These are phyloP conservation scores for barley (Hordeum vulgare) DNA, from an alignment of 176 grass and related monocot genomes.

Conservation along the genomic window DNA sequence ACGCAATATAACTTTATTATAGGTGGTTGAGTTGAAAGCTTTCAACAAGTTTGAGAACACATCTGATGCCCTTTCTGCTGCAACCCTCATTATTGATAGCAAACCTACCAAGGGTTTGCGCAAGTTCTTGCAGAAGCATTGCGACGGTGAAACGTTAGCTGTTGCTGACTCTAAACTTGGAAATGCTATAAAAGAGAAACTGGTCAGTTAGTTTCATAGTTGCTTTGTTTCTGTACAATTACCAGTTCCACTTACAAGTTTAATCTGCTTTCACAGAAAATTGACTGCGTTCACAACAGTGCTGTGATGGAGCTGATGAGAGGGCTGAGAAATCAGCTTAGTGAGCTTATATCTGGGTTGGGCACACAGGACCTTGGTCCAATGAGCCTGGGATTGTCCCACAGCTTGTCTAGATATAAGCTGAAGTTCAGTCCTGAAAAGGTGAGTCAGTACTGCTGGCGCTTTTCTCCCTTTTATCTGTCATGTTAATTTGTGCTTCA, in stretches of 20 bases:
- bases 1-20: neutral
- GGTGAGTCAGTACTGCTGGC: slow-evolving; percentile 23
- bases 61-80: slow-evolving; percentile 63
- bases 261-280: slow-evolving; percentile 54
- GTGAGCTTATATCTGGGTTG: slow-evolving; percentile 82
- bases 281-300: slow-evolving; percentile 86
- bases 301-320: slow-evolving; percentile 94
- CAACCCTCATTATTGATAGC: slow-evolving; percentile 69
- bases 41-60: slow-evolving; percentile 94
- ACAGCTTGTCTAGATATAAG: slow-evolving; percentile 94
- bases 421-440: slow-evolving; percentile 97
- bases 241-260: neutral
- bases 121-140: slow-evolving; percentile 78
- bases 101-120: slow-evolving; percentile 71
- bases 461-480: neutral
- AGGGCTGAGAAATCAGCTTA: slow-evolving; percentile 75
- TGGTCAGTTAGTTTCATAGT: slow-evolving; percentile 31
- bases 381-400: slow-evolving; percentile 86
- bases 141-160: slow-evolving; percentile 70
- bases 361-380: slow-evolving; percentile 79
- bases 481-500: neutral
- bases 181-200: slow-evolving; percentile 88
- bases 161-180: slow-evolving; percentile 94
- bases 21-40: slow-evolving; percentile 86
- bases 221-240: neutral